Conservation (phyloP, 495 filamentous ascomycete genomes). For the Hypoxylon crocopeplum region DNA sequence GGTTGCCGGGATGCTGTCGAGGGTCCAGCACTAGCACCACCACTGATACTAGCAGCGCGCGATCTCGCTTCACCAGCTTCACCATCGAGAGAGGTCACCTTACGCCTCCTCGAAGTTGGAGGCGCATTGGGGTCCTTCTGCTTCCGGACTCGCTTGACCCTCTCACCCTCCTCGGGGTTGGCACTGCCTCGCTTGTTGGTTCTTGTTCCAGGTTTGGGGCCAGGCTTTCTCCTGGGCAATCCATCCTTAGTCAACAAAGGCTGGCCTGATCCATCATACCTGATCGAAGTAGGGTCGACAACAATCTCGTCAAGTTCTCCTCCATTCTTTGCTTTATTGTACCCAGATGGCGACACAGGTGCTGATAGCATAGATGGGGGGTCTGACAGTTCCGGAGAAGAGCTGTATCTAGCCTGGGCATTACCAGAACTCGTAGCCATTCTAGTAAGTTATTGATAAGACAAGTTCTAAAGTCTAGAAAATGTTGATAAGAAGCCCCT, state of each 20-base stretch:
- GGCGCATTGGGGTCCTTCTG: constrained; percentile 63
- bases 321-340: constrained; percentile 33
- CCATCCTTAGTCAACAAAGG: constrained; percentile 53
- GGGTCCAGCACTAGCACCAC: constrained; percentile 36
- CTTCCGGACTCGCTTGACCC: constrained; percentile 61
- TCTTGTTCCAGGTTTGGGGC: constrained; percentile 58
- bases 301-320: constrained; percentile 41
- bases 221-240: constrained; percentile 56
- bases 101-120: constrained; percentile 59
- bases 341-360: constrained; percentile 31
- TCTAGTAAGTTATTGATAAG: not conserved
- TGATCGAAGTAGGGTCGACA: constrained; percentile 39
- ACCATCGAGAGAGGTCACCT: constrained; percentile 43
- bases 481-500: too few relatives aligned
- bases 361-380: constrained; percentile 41
- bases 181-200: constrained; percentile 50
- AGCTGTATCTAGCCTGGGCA: constrained; percentile 31
- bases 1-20: constrained; percentile 37
- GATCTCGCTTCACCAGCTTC: constrained; percentile 27
- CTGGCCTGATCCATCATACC: constrained; percentile 41
- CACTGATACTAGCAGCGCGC: constrained; percentile 35
- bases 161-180: constrained; percentile 53
- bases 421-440: constrained; percentile 38
- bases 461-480: too few relatives aligned
- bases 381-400: constrained; percentile 42